Percentiles rank a stretch among this genome's conserved stretches.
These are phyloP conservation scores for Irpex lacteus DNA, from an alignment of 1,284 basidiomycete genomes.

Conservation along the genomic window DNA sequence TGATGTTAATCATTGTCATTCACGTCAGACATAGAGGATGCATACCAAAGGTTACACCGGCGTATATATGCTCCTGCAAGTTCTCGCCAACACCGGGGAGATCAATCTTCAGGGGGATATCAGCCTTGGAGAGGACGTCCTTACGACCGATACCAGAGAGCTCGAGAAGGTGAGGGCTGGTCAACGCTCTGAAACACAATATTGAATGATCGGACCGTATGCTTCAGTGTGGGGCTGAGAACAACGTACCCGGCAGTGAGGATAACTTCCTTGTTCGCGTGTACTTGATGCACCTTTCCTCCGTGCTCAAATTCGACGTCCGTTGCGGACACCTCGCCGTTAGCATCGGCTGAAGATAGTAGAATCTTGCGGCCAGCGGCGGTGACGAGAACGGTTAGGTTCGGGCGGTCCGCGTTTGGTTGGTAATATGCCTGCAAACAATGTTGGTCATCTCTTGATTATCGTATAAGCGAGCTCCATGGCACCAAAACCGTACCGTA, in stretches of 20 bases:
- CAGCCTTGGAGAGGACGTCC: slow-evolving; percentile 27
- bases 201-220: neutral
- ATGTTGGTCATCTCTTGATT: neutral
- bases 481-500: slow-evolving; percentile 8
- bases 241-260: slow-evolving; percentile 23
- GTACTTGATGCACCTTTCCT: slow-evolving; percentile 16
- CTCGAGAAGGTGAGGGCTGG: slow-evolving; percentile 36
- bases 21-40: neutral
- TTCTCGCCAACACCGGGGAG: slow-evolving; percentile 34
- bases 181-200: slow-evolving; percentile 18
- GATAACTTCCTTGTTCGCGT: slow-evolving; percentile 25
- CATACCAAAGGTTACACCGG: slow-evolving; percentile 7
- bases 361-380: slow-evolving; percentile 16
- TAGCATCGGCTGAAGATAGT: slow-evolving; percentile 7
- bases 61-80: slow-evolving; percentile 33
- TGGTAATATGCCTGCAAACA: slow-evolving; percentile 17
- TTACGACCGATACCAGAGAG: slow-evolving; percentile 37
- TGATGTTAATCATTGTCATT: neutral
- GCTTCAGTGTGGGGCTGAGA: neutral
- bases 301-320: slow-evolving; percentile 25
- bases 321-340: slow-evolving; percentile 16
- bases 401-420: slow-evolving; percentile 18
- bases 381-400: slow-evolving; percentile 20
- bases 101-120: slow-evolving; percentile 24
- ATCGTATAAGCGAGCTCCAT: too few species aligned